Conservation (phyloP, 371 early-diverging fungal species). For the Lichtheimia corymbifera region DNA sequence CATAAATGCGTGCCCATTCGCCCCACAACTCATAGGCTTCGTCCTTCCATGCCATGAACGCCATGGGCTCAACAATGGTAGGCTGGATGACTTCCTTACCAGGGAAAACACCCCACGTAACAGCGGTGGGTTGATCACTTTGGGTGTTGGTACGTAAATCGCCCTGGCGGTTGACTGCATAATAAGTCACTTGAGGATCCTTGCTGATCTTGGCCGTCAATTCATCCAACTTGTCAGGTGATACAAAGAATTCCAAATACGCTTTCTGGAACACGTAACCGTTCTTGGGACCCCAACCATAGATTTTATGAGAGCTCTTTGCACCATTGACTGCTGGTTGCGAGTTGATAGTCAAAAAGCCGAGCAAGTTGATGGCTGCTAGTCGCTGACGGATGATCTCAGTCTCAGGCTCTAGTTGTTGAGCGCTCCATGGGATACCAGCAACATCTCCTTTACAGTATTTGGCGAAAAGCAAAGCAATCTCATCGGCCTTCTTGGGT, state of each 20-base stretch:
- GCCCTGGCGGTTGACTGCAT: conserved; percentile 89
- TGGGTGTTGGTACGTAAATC: conserved; percentile 85
- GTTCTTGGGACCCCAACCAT: conserved; percentile 97
- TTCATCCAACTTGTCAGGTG: conserved; percentile 67
- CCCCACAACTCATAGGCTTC: conserved; percentile 96
- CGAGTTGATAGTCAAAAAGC: conserved; percentile 94
- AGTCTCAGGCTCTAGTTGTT: conserved; percentile 83
- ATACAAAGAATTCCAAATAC: conserved; percentile 94
- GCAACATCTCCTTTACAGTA: conserved; percentile 80
- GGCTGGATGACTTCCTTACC: conserved; percentile 97
- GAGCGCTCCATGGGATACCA: conserved; percentile 93
- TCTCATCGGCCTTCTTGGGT: conserved; percentile 69
- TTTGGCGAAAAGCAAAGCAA: conserved; percentile 74
- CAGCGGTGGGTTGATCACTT: conserved; percentile 89
- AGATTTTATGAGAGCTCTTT: conserved; percentile 73
- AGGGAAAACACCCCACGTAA: conserved; percentile 99
- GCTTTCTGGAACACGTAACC: conserved; percentile 98
- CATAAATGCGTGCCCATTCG: conserved; percentile 87
- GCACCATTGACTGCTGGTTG: conserved; percentile 96
- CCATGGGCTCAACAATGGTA: conserved; percentile 89
- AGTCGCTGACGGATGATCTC: conserved; percentile 72
- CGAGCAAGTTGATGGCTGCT: conserved; percentile 72
- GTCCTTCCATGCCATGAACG: conserved; percentile 96
- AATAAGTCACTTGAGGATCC: conserved; percentile 80
- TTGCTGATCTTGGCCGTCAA: conserved; percentile 69